Conservation (phyloP, 768 basidiomycete genomes). For the Mycena galericulata region DNA sequence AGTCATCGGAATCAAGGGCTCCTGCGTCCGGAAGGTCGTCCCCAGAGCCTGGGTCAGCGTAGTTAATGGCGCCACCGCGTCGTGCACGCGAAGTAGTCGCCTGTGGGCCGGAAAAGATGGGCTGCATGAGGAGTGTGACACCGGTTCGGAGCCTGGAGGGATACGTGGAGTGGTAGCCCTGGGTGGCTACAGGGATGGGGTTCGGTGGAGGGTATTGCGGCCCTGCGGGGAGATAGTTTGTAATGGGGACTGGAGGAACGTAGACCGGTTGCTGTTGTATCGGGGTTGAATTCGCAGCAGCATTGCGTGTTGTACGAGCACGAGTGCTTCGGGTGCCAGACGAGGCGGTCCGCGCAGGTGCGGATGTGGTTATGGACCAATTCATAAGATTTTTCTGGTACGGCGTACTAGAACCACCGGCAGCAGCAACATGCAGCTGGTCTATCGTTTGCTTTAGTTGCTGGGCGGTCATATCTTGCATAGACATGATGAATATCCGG, state of each 20-base stretch:
- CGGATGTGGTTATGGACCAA: slow-evolving; percentile 52
- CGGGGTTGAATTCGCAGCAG: slow-evolving; percentile 37
- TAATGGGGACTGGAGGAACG: slow-evolving; percentile 36
- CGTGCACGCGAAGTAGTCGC: slow-evolving; percentile 66
- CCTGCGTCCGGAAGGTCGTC: slow-evolving; percentile 87
- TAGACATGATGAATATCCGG: background rate
- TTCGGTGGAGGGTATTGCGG: slow-evolving; percentile 64
- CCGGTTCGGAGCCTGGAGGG: slow-evolving; percentile 93
- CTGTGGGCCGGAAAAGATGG: slow-evolving; percentile 74
- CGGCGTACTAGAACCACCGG: slow-evolving; percentile 22
- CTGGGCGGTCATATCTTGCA: slow-evolving; percentile 63
- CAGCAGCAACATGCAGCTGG: slow-evolving; percentile 58
- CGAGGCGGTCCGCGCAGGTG: slow-evolving; percentile 45
- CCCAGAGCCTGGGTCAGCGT: slow-evolving; percentile 86
- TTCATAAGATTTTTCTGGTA: slow-evolving; percentile 45
- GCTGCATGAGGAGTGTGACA: slow-evolving; percentile 90
- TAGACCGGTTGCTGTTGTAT: slow-evolving; percentile 52
- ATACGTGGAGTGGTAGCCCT: slow-evolving; percentile 87
- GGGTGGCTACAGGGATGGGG: slow-evolving; percentile 69
- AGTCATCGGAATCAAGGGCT: slow-evolving; percentile 86
- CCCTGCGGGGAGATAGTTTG: slow-evolving; percentile 47
- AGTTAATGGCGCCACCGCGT: slow-evolving; percentile 82
- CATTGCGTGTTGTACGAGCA: slow-evolving; percentile 36
- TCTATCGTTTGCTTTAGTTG: slow-evolving; percentile 74
- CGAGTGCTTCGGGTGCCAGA: slow-evolving; percentile 28